A percentile compares a stretch with the other conserved stretches of the same genome.
phyloP scores from a whole-genome alignment of 805 yeast genomes.

The Wickerhamomyces rabaulensis region DNA sequence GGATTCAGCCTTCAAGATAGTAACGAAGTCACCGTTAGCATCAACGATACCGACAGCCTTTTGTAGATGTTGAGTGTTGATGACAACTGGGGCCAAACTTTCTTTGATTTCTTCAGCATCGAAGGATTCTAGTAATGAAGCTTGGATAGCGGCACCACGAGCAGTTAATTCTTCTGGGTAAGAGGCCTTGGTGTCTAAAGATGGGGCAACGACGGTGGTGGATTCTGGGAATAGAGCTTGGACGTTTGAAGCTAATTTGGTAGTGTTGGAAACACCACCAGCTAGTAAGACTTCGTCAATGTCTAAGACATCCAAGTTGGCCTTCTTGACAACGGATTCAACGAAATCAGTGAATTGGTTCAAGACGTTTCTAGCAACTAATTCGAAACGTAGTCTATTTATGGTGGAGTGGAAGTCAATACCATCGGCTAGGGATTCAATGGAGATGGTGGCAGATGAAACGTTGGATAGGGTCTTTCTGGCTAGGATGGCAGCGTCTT shows the following conservation, averaged over 20 bases:
- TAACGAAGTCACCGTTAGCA: constrained; percentile 64
- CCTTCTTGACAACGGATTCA: constrained; percentile 69
- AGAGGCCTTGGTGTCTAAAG: constrained; percentile 67
- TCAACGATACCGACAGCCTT: constrained; percentile 82
- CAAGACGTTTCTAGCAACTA: constrained; percentile 75
- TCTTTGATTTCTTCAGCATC: constrained; percentile 79
- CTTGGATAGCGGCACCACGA: constrained; percentile 97
- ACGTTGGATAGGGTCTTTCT: constrained; percentile 92
- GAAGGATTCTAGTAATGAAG: constrained; percentile 73
- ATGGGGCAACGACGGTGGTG: constrained; percentile 71
- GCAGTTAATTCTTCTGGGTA: constrained; percentile 88
- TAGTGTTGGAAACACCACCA: constrained; percentile 92
- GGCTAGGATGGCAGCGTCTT: constrained; percentile 74
- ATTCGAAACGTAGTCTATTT: constrained; percentile 91
- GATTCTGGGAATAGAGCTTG: constrained; percentile 76
- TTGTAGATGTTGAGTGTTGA: constrained; percentile 81
- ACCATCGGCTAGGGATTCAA: constrained; percentile 93
- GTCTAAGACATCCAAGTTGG: constrained; percentile 78
- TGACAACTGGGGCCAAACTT: constrained; percentile 75
- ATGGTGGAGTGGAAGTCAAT: constrained; percentile 88
- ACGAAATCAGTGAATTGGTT: constrained; percentile 73
- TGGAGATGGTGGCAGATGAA: constrained; percentile 81
- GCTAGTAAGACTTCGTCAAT: constrained; percentile 86
- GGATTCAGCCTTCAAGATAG: constrained; percentile 76
- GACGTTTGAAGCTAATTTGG: constrained; percentile 79